Percentiles rank a stretch among this genome's conserved stretches.
Evolutionary conservation across 768 basidiomycete genomes (phyloP).

Genomic region (Postia placenta): DNA sequence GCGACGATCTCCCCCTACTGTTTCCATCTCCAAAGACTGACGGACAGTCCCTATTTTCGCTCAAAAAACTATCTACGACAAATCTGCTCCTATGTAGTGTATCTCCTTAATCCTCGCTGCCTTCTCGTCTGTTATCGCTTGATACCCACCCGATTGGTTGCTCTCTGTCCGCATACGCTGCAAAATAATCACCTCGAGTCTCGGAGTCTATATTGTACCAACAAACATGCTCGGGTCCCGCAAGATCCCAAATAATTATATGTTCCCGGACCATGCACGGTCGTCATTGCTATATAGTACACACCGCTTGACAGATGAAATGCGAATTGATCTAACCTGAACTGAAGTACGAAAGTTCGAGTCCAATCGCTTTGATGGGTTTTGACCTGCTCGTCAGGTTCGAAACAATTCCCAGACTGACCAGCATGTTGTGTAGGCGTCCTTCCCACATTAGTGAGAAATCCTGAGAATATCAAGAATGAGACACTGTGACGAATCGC

Average conservation of each 20-base stretch:
- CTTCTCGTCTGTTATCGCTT: neutral
- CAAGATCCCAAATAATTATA: neutral
- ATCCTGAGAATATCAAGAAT: slow-evolving; percentile 42
- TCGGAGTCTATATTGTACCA: neutral
- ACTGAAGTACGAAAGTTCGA: slow-evolving; percentile 94
- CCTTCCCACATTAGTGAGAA: slow-evolving; percentile 94
- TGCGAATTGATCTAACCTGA: slow-evolving; percentile 33
- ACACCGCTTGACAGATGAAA: too few species aligned
- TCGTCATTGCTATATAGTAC: too few species aligned
- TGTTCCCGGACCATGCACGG: too few species aligned
- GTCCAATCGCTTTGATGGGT: slow-evolving; percentile 82
- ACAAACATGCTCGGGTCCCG: neutral
- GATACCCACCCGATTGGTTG: neutral
- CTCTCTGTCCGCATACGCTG: neutral
- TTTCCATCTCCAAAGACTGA: slow-evolving; percentile 17
- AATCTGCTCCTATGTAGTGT: neutral
- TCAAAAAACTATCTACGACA: neutral
- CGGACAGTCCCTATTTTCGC: neutral
- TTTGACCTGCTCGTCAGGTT: slow-evolving; percentile 80
- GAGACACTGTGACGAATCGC: neutral
- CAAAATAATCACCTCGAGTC: neutral
- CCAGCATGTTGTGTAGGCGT: slow-evolving; percentile 79
- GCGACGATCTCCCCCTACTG: slow-evolving; percentile 14
- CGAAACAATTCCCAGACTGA: slow-evolving; percentile 88
- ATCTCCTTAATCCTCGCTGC: neutral